Conservation (phyloP, 306 rosid species). For the Notholithocarpus densiflorus region DNA sequence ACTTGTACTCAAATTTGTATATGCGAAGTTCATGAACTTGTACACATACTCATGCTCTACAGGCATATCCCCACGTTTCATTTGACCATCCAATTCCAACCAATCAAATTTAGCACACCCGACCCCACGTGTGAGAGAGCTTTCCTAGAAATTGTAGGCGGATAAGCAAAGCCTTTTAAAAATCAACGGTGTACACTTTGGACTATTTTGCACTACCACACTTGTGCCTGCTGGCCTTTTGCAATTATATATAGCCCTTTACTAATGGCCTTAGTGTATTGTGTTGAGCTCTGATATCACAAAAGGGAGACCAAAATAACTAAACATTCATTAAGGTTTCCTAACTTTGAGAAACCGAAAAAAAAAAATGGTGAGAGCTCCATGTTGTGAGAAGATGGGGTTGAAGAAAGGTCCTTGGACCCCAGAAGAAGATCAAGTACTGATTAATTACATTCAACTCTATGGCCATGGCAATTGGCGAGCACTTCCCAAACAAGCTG, state of each 20-base stretch:
- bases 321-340: not conserved
- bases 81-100: constrained; percentile 7
- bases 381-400: constrained; percentile 94
- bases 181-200: not conserved
- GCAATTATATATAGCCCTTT: not conserved
- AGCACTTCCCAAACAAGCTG: constrained; percentile 88
- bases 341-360: not conserved
- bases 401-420: constrained; percentile 95
- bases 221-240: not conserved
- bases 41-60: not conserved
- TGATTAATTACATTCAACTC: constrained; percentile 52
- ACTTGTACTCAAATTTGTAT: not conserved
- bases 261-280: not conserved
- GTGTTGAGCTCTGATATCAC: not conserved
- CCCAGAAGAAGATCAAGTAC: constrained; percentile 66
- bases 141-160: not conserved
- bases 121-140: not conserved
- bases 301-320: not conserved
- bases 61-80: constrained; percentile 6
- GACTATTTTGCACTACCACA: not conserved
- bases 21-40: constrained; percentile 6
- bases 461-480: constrained; percentile 87
- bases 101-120: not conserved
- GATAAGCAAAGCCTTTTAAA: not conserved
- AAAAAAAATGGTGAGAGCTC: constrained; percentile 72